Evolutionary conservation across 768 basidiomycete genomes (phyloP).

Genomic region (Pulveroboletus ravenelii): DNA sequence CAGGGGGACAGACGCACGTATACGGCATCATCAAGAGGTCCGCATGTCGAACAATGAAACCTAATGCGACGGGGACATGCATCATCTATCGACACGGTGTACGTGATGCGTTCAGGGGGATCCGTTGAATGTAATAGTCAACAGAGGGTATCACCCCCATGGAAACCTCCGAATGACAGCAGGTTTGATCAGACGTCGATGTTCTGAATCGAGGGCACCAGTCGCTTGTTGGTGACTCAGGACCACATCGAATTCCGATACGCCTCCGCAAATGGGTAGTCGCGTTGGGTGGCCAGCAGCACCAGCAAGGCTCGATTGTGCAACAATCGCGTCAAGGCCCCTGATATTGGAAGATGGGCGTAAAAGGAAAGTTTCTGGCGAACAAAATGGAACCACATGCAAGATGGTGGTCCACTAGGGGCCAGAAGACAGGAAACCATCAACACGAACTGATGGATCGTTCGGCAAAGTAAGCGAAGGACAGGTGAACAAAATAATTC

Average conservation of each 20-base stretch:
- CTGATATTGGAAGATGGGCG: slow-evolving; percentile 42
- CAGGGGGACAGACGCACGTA: slow-evolving; percentile 41
- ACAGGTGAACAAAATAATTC: slow-evolving; percentile 42
- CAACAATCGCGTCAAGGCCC: slow-evolving; percentile 39
- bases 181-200: slow-evolving; percentile 46
- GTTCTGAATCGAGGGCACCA: slow-evolving; percentile 41
- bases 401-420: slow-evolving; percentile 51
- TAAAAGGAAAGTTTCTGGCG: slow-evolving; percentile 42
- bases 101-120: slow-evolving; percentile 48
- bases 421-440: slow-evolving; percentile 42
- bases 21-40: slow-evolving; percentile 53
- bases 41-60: slow-evolving; percentile 58
- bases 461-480: slow-evolving; percentile 50
- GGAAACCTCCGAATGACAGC: slow-evolving; percentile 51
- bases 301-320: slow-evolving; percentile 45
- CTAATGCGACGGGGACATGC: slow-evolving; percentile 53
- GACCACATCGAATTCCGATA: slow-evolving; percentile 41
- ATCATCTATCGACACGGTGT: slow-evolving; percentile 62
- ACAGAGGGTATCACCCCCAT: slow-evolving; percentile 23
- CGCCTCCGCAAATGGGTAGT: too few relatives aligned
- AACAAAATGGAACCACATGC: slow-evolving; percentile 52
- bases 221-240: slow-evolving; percentile 48
- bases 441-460: slow-evolving; percentile 57
- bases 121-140: slow-evolving; percentile 32
- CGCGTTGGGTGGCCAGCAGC: slow-evolving; percentile 28